phyloP scores from a whole-genome alignment of 495 filamentous ascomycete genomes.

The Aspergillus affinis region DNA sequence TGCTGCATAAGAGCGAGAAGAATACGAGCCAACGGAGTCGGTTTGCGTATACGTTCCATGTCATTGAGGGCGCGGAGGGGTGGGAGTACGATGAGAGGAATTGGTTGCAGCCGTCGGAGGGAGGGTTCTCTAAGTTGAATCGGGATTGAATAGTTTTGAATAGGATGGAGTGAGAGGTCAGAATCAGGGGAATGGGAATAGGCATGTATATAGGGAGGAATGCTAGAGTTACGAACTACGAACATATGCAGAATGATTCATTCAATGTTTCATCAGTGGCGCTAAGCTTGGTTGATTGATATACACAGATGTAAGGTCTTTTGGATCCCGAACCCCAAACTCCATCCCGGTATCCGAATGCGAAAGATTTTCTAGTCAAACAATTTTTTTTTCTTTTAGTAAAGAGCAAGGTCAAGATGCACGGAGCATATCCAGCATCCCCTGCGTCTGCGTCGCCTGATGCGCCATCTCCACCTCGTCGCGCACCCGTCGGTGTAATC shows the following conservation, averaged over 20 bases:
- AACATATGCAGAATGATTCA: slow-evolving; percentile 1
- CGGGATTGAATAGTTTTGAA: slow-evolving; percentile 6
- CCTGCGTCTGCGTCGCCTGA: slow-evolving; percentile 70
- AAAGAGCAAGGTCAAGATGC: slow-evolving; percentile 24
- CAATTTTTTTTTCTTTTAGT: not conserved
- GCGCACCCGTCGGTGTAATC: slow-evolving; percentile 65
- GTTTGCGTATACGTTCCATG: slow-evolving; percentile 96
- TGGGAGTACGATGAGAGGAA: slow-evolving; percentile 80
- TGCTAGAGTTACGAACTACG: not conserved
- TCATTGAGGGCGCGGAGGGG: slow-evolving; percentile 80
- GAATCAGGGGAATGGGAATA: no score
- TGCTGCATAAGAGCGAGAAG: slow-evolving; percentile 93
- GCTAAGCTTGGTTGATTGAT: slow-evolving; percentile 8
- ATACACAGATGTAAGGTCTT: slow-evolving; percentile 7
- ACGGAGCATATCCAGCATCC: slow-evolving; percentile 79
- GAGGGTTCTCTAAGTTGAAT: slow-evolving; percentile 72
- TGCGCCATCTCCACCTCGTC: slow-evolving; percentile 79
- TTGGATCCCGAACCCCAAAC: slow-evolving; percentile 16
- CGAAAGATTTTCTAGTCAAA: slow-evolving; percentile 14
- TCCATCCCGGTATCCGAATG: slow-evolving; percentile 25
- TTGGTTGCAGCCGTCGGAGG: slow-evolving; percentile 83
- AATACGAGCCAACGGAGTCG: slow-evolving; percentile 81
- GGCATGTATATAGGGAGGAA: not conserved
- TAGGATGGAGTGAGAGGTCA: no score
- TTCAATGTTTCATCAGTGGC: slow-evolving; percentile 12